Evolutionary conservation across 768 basidiomycete genomes (phyloP).

Genomic region (Leucocoprinus sp.): DNA sequence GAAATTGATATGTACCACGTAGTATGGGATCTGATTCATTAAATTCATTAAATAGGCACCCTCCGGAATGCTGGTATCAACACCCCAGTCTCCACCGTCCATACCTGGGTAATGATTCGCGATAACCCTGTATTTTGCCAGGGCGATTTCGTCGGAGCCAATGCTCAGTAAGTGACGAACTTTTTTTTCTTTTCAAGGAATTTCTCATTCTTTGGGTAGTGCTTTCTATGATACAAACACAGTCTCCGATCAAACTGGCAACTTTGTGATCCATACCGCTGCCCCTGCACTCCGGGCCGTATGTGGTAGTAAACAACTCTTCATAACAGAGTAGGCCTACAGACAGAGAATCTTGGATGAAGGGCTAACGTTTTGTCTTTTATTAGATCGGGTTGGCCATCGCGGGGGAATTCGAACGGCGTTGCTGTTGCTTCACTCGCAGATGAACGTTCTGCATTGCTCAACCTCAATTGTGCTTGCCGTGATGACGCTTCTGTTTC

Average conservation of each 20-base stretch:
- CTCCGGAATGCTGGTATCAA: constrained; percentile 25
- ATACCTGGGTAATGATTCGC: constrained; percentile 28
- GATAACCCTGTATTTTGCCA: constrained; percentile 25
- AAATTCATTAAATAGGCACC: constrained; percentile 20
- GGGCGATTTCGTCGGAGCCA: constrained; percentile 31
- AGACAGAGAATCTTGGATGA: too few species aligned
- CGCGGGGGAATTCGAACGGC: constrained; percentile 23
- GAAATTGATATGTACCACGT: neutral
- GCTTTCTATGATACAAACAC: constrained; percentile 28
- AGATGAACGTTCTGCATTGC: constrained; percentile 26
- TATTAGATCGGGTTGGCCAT: constrained; percentile 32
- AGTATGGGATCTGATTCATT: neutral
- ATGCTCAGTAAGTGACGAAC: constrained; percentile 25
- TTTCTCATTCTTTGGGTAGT: constrained; percentile 13
- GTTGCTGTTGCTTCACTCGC: constrained; percentile 22
- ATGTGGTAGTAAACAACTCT: constrained; percentile 29
- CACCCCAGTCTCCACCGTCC: constrained; percentile 29
- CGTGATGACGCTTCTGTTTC: constrained; percentile 23
- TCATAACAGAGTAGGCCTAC: constrained; percentile 26
- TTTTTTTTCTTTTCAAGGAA: neutral
- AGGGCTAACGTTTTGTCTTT: neutral
- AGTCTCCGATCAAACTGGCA: constrained; percentile 25
- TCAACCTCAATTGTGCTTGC: constrained; percentile 28
- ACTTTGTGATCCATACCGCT: constrained; percentile 32
- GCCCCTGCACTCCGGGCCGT: constrained; percentile 26